These are phyloP conservation scores for Metarhizium sp. DNA, from an alignment of 2,329 filamentous ascomycete genomes.

Conservation along the genomic window DNA sequence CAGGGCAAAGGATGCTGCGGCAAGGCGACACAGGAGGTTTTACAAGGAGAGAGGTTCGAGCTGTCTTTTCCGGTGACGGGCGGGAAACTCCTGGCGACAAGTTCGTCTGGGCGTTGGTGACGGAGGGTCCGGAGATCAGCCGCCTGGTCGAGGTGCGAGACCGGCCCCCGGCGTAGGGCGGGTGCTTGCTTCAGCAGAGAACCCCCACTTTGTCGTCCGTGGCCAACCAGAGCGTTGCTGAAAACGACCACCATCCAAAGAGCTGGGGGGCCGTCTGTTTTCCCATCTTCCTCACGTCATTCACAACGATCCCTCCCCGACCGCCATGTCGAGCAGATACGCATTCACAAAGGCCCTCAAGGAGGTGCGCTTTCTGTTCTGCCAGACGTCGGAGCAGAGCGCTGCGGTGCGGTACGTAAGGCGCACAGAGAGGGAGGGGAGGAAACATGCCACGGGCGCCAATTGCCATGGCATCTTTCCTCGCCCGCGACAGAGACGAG, in stretches of 20 bases:
- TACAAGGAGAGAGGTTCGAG: not conserved
- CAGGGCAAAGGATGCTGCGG: not conserved
- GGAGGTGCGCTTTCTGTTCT: constrained; percentile 96
- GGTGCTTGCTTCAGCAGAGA: not conserved
- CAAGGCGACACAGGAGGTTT: not conserved
- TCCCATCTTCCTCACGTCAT: not conserved
- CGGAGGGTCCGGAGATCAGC: constrained; percentile 5
- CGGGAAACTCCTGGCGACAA: not conserved
- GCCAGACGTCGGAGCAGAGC: constrained; percentile 87
- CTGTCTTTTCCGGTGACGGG: not conserved
- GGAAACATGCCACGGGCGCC: not conserved
- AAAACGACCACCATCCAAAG: not conserved
- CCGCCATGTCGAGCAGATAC: constrained; percentile 82
- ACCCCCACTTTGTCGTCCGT: not conserved
- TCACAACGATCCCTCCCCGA: not conserved
- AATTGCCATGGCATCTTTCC: not conserved
- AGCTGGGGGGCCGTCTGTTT: not conserved
- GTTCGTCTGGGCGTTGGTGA: not conserved
- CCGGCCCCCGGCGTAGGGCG: not conserved
- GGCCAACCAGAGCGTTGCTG: not conserved
- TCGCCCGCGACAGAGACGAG: not conserved
- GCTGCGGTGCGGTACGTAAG: constrained; percentile 68
- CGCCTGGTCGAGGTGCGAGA: not conserved
- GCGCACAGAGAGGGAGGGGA: no score
- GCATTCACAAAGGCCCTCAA: constrained; percentile 81